phyloP scores from a whole-genome alignment of 768 basidiomycete genomes.

The Scleroderma citrinum region DNA sequence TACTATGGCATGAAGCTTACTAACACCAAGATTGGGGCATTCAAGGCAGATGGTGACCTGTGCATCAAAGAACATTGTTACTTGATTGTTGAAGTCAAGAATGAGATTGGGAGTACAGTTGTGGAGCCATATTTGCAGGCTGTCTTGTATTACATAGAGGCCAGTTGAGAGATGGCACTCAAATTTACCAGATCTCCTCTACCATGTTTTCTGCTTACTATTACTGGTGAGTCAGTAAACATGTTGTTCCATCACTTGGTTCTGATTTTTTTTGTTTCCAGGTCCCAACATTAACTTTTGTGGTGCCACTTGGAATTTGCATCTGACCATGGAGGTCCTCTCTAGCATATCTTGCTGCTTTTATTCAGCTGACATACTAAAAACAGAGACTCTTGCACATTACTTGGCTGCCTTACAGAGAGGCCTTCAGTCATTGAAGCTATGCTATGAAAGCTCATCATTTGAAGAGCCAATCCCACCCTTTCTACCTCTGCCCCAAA shows the following conservation, averaged over 20 bases:
- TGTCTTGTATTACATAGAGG: slow-evolving; percentile 16
- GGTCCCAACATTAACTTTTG: slow-evolving; percentile 25
- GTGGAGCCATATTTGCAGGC: slow-evolving; percentile 24
- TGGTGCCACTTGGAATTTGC: slow-evolving; percentile 20
- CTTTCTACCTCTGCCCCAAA: neutral
- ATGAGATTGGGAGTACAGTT: slow-evolving; percentile 12
- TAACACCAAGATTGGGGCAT: neutral
- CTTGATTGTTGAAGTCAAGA: slow-evolving; percentile 16
- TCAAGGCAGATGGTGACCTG: slow-evolving; percentile 12
- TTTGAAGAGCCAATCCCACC: neutral
- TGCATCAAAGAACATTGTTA: slow-evolving; percentile 2
- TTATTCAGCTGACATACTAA: slow-evolving; percentile 18
- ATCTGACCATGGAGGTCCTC: slow-evolving; percentile 19
- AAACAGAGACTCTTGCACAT: too few relatives aligned
- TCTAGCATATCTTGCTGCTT: slow-evolving; percentile 17
- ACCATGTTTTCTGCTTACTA: slow-evolving; percentile 22
- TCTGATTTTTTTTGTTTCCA: slow-evolving; percentile 2
- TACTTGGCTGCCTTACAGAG: slow-evolving; percentile 23
- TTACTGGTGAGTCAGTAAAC: slow-evolving; percentile 21
- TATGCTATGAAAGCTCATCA: slow-evolving; percentile 19
- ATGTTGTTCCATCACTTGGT: neutral
- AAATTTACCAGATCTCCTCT: slow-evolving; percentile 11
- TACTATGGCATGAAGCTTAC: neutral
- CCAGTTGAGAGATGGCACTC: slow-evolving; percentile 6
- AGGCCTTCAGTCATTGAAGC: slow-evolving; percentile 14